These are phyloP conservation scores for Russula brevipes DNA, from an alignment of 768 basidiomycete species.

Conservation along the genomic window DNA sequence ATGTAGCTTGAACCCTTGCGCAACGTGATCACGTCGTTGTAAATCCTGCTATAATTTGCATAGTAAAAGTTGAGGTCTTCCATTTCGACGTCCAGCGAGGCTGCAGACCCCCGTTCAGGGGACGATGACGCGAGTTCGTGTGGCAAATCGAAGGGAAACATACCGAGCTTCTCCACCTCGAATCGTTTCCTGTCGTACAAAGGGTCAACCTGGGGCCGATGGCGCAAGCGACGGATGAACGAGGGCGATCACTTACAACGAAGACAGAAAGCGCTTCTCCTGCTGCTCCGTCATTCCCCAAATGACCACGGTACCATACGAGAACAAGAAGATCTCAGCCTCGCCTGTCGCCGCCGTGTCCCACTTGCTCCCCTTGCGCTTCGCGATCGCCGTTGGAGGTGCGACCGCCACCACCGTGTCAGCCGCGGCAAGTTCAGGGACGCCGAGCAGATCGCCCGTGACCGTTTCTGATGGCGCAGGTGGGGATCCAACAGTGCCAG, in stretches of 20 bases:
- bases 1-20: slow-evolving; percentile 94
- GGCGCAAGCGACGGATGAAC: slow-evolving; percentile 6
- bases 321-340: slow-evolving; percentile 89
- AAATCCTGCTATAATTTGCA: slow-evolving; percentile 95
- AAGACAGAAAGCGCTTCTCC: slow-evolving; percentile 84
- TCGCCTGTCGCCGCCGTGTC: slow-evolving; percentile 53
- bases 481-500: neutral
- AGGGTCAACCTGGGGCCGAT: slow-evolving; percentile 6
- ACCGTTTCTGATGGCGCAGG: neutral
- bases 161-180: slow-evolving; percentile 82
- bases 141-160: slow-evolving; percentile 25
- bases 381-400: slow-evolving; percentile 32
- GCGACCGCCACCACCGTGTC: slow-evolving; percentile 20
- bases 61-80: slow-evolving; percentile 97
- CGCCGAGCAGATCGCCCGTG: slow-evolving; percentile 72
- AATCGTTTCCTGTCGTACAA: slow-evolving; percentile 73
- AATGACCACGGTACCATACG: slow-evolving; percentile 91
- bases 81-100: slow-evolving; percentile 87
- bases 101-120: slow-evolving; percentile 36
- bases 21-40: slow-evolving; percentile 95
- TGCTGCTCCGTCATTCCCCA: slow-evolving; percentile 97
- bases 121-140: neutral
- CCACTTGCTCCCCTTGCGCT: slow-evolving; percentile 58
- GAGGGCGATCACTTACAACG: slow-evolving; percentile 56
- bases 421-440: slow-evolving; percentile 50